Evolutionary conservation across 805 yeast species (phyloP).

Genomic region (Lachancea mirantina): DNA sequence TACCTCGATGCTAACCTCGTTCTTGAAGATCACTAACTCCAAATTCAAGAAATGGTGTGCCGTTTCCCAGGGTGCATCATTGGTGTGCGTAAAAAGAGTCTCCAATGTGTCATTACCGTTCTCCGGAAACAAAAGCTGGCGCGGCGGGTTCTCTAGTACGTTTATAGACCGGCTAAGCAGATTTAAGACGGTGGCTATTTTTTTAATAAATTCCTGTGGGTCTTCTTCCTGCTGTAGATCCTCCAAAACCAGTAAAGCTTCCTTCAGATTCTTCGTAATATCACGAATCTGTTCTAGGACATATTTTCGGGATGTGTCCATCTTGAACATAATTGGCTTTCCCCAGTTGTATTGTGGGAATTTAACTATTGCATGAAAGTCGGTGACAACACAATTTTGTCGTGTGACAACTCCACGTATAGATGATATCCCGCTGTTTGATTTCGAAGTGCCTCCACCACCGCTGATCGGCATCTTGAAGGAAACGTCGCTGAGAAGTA

Average conservation of each 20-base stretch:
- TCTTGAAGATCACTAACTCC: conserved; percentile 53
- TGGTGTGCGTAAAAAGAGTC: conserved; percentile 34
- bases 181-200: conserved; percentile 16
- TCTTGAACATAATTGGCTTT: conserved; percentile 32
- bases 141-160: conserved; percentile 44
- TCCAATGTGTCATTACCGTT: conserved; percentile 43
- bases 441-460: conserved; percentile 13
- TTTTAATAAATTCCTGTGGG: conserved; percentile 23
- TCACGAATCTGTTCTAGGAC: conserved; percentile 36
- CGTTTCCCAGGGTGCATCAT: conserved; percentile 21
- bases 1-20: conserved; percentile 56
- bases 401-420: conserved; percentile 57
- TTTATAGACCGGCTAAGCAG: conserved; percentile 20
- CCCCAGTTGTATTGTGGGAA: conserved; percentile 37
- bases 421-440: conserved; percentile 13
- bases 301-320: conserved; percentile 34
- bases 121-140: conserved; percentile 50
- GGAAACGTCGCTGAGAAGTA: conserved; percentile 34
- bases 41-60: conserved; percentile 38
- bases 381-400: conserved; percentile 45
- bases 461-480: conserved; percentile 48
- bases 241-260: conserved; percentile 27
- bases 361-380: conserved; percentile 37
- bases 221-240: conserved; percentile 39
- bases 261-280: conserved; percentile 23